Evolutionary conservation across 1,284 basidiomycete genomes (phyloP), one percentile per base, ranked within the genome.

Genomic region (Xerocomus nothofagi): DNA sequence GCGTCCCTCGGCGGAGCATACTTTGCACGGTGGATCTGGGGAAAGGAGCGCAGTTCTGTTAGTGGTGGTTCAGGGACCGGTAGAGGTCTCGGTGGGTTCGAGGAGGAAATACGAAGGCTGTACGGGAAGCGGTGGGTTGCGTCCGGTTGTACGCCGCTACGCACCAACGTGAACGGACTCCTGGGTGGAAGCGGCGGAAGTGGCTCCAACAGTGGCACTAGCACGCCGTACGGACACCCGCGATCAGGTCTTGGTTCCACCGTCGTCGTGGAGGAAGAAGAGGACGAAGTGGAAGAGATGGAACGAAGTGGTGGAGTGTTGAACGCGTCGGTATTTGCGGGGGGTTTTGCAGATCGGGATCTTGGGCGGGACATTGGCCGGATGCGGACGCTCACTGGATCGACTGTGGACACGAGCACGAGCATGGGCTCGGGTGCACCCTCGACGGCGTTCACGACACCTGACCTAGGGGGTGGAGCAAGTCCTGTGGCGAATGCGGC

Each of bases 11-110:
- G 88, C 0, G 77, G 81, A 1, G 85, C 88, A 3, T 91, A 87
- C 59, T 70, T 87, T 43, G 88, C 87, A 18, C 75, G 89, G 11
- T 91, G 88, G 88, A 82, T 87, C 39, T 90, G 88, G 88, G 80
- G 84, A 21, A 78, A 82, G 55, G 86, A 88, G 60, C 71, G 74
- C 58, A 75, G 71, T 29, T 61, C 71, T 23, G 52, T 39, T n/a
- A 32, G 45, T 17, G 56, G 61, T 24, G 70, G 56, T 54, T 66
- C 55, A 54, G 66, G 36, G 49, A 62, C 46, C 7, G 73, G 67
- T 0, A 62, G 72, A 15, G 77, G 80, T 0, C 70, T 81, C 6
- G 76, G 77, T 20, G 81, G 79, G 23, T 91, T 86, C 57, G 89
- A 91, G 62, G 88, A 91, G 48, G 88, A 91, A 65, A 79, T 90